Percentiles rank a stretch among this genome's conserved stretches.
Evolutionary conservation across 768 basidiomycete species (phyloP).

Genomic region (Kondoa subrosea): DNA sequence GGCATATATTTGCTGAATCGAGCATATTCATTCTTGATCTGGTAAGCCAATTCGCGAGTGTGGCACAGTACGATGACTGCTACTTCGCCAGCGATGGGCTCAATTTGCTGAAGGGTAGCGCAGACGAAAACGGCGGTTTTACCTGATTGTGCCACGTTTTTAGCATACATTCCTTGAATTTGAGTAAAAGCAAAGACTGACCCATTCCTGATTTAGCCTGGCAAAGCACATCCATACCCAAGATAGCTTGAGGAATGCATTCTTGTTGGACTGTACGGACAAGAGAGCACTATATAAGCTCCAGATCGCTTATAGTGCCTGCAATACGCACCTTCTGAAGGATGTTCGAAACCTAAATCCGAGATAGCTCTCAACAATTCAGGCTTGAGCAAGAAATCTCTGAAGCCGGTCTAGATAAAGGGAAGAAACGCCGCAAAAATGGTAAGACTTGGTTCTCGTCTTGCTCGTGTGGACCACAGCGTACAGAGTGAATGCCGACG

Average conservation of each 20-base stretch:
- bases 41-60: slow-evolving; percentile 96
- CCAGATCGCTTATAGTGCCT: neutral
- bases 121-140: slow-evolving; percentile 99
- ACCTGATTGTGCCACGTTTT: slow-evolving; percentile 40
- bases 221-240: slow-evolving; percentile 98
- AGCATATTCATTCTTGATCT: slow-evolving; percentile 99
- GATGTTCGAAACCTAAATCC: slow-evolving; percentile 99
- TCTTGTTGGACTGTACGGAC: slow-evolving; percentile 80
- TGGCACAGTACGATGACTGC: slow-evolving; percentile 96
- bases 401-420: slow-evolving; percentile 56
- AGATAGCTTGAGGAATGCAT: slow-evolving; percentile 97
- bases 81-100: slow-evolving; percentile 94
- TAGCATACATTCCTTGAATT: neutral
- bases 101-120: slow-evolving; percentile 91
- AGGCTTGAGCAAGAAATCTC: slow-evolving; percentile 95
- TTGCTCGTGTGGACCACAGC: neutral
- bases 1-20: slow-evolving; percentile 99
- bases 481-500: slow-evolving; percentile 82
- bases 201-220: slow-evolving; percentile 89
- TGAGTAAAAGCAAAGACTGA: slow-evolving; percentile 8
- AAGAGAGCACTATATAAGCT: neutral
- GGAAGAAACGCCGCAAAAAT: no score
- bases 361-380: slow-evolving; percentile 93
- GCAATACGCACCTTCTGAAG: slow-evolving; percentile 67
- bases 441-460: no score